Percentiles rank a stretch among this genome's conserved stretches.
Evolutionary conservation across 2,329 filamentous ascomycete genomes (phyloP).

Genomic region (Penicillium janthinellum): DNA sequence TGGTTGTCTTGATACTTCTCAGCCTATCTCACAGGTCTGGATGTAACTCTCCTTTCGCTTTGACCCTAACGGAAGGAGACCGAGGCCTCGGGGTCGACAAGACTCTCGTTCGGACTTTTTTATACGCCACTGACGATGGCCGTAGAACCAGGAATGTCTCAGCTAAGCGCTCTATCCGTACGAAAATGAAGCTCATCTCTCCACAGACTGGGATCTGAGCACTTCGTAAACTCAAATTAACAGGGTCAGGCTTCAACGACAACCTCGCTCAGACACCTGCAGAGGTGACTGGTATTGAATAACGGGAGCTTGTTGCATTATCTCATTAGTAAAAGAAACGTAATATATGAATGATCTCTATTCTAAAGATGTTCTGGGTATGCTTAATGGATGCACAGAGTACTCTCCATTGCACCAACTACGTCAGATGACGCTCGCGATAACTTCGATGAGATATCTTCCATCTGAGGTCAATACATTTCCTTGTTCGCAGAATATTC

Average conservation of each 20-base stretch:
- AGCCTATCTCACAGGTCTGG: no score
- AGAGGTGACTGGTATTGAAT: not conserved
- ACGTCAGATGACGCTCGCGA: not conserved
- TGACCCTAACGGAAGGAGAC: not conserved
- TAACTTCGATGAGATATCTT: not conserved
- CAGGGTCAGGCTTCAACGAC: not conserved
- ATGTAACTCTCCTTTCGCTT: not conserved
- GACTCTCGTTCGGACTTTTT: not conserved
- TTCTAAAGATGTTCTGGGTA: not conserved
- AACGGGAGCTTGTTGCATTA: not conserved
- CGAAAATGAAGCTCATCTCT: not conserved
- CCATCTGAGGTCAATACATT: not conserved
- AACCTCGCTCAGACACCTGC: not conserved
- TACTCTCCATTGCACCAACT: not conserved
- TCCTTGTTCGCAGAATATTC: no score
- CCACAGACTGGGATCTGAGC: not conserved
- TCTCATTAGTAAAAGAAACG: not conserved
- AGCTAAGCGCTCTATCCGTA: not conserved
- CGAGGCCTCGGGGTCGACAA: not conserved
- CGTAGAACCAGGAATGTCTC: not conserved
- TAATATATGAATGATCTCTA: not conserved
- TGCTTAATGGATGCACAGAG: no score
- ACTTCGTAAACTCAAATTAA: not conserved
- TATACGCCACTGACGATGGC: no score
- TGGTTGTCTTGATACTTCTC: accelerated